Base-by-base conservation (phyloP, 352 stramenopile genomes). In the Phytopythium mirpurense region DNA sequence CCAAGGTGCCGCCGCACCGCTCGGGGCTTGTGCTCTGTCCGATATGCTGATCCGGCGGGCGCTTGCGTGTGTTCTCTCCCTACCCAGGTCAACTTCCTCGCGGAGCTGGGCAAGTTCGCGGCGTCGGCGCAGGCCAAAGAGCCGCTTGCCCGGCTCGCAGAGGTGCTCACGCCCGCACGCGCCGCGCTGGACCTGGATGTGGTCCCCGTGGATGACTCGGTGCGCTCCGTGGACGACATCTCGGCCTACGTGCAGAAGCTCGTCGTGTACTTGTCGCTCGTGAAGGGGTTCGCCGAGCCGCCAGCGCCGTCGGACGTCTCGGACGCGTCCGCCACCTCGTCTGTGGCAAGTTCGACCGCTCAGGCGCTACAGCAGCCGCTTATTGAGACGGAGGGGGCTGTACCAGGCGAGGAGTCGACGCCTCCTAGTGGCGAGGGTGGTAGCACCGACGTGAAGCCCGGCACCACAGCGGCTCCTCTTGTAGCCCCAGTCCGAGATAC, bases 231-330 rank as follows among this genome's bases (percentile, higher is more conserved):
- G 21, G 70, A 73, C 7, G 51, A 67, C 23, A 63, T 78, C 27
- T 49, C 71, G 12, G 26, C 26, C 14, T 79, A 82, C 52, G 41
- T 70, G n/a, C 38, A 67, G 44, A 45, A 56, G 24, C 36, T 85
- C 31, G 43, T 24, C 16, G 32, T 68, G 46, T 89, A 89, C 48
- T 31, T 87, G 55, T 67, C 78, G 32, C 63, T 89, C 3, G 62
- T 89, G 44, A 68, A 79, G 49, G 78, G 78, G 6, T 89, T 87
- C 64, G 53, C 53, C 51, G 47, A 65, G 40, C 21, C 47, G 44
- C 52, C 48, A 11, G 38, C 42, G 35, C 45, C 45, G 49, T 1
- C 31, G 51, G n/a, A 38, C 62, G 11, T 16, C 5, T 29, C 46
- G 19, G 21, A 40, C 62, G 37, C 24, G 0, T 46, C 59, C 14